These are phyloP conservation scores for Lactarius pseudohatsudake DNA, from an alignment of 768 basidiomycete genomes.

Conservation along the genomic window DNA sequence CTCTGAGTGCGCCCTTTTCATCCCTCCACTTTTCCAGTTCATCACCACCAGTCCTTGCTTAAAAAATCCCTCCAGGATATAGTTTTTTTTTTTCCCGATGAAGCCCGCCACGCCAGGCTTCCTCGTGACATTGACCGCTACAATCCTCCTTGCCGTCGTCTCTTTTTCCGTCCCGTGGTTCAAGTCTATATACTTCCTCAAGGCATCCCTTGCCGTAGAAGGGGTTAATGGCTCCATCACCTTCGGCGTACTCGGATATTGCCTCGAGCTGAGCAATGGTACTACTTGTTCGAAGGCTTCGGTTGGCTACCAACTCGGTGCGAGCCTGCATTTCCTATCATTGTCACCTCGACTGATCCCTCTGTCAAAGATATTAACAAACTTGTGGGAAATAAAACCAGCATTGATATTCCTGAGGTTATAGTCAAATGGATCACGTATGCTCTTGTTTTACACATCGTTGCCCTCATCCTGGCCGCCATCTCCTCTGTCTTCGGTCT, in stretches of 20 bases:
- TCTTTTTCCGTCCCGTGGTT: constrained; percentile 89
- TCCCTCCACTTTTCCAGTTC: neutral
- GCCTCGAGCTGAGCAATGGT: constrained; percentile 53
- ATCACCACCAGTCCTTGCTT: neutral
- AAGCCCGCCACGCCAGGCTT: constrained; percentile 92
- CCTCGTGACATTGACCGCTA: constrained; percentile 75
- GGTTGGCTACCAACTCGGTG: constrained; percentile 87
- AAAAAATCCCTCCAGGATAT: neutral
- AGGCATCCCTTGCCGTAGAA: constrained; percentile 56
- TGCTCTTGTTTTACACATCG: constrained; percentile 86
- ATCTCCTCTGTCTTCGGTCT: constrained; percentile 78
- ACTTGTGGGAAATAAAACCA: constrained; percentile 66
- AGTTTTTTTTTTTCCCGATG: constrained; percentile 38
- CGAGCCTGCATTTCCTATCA: constrained; percentile 33
- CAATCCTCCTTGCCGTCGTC: constrained; percentile 77
- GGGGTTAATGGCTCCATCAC: constrained; percentile 61
- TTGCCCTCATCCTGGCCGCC: constrained; percentile 75
- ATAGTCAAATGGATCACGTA: constrained; percentile 96
- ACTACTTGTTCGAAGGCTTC: constrained; percentile 76
- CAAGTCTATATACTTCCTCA: constrained; percentile 88
- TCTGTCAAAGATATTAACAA: constrained; percentile 66
- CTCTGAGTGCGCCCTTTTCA: neutral
- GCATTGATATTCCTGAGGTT: constrained; percentile 74
- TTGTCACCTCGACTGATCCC: neutral
- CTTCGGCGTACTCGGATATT: constrained; percentile 91